phyloP scores from a whole-genome alignment of 2,329 filamentous ascomycete species.

The Diaporthe longicolla region DNA sequence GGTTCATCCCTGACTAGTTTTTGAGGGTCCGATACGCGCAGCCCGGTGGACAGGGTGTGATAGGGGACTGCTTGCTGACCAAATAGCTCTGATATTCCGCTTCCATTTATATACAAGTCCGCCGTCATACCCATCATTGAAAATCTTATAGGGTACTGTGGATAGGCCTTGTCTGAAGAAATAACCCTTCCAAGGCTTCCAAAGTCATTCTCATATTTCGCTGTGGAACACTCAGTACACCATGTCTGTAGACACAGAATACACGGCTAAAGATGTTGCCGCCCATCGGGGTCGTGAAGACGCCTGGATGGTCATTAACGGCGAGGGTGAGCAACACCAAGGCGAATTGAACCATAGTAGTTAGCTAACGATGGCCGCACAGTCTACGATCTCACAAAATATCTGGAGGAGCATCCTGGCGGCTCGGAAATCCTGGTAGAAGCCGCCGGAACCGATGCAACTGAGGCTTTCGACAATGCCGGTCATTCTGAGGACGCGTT shows the following conservation, averaged over 20 bases:
- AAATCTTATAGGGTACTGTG: background rate
- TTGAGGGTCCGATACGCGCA: slow-evolving; percentile 37
- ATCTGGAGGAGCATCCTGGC: slow-evolving; percentile 74
- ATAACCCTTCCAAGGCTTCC: background rate
- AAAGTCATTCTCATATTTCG: background rate
- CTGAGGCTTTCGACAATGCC: slow-evolving; percentile 85
- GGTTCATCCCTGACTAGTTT: slow-evolving; percentile 24
- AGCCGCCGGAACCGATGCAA: slow-evolving; percentile 82
- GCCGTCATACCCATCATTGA: slow-evolving; percentile 12
- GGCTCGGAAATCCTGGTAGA: slow-evolving; percentile 85
- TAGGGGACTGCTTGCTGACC: slow-evolving; percentile 3
- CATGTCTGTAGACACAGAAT: slow-evolving; percentile 44
- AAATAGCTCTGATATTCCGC: background rate
- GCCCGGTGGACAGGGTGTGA: slow-evolving; percentile 3
- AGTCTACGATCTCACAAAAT: slow-evolving; percentile 73
- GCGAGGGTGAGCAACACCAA: slow-evolving; percentile 60
- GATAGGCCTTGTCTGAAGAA: background rate
- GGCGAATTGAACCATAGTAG: background rate
- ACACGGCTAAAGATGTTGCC: slow-evolving; percentile 60
- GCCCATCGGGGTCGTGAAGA: slow-evolving; percentile 63
- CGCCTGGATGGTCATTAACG: slow-evolving; percentile 69
- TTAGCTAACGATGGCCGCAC: background rate
- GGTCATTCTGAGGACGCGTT: slow-evolving; percentile 79
- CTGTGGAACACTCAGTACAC: background rate
- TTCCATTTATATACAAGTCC: slow-evolving; percentile 33